Evolutionary conservation across 345 rosid genomes (phyloP), one percentile per base, ranked within the genome.

Genomic region (Eucalyptus curtisii): DNA sequence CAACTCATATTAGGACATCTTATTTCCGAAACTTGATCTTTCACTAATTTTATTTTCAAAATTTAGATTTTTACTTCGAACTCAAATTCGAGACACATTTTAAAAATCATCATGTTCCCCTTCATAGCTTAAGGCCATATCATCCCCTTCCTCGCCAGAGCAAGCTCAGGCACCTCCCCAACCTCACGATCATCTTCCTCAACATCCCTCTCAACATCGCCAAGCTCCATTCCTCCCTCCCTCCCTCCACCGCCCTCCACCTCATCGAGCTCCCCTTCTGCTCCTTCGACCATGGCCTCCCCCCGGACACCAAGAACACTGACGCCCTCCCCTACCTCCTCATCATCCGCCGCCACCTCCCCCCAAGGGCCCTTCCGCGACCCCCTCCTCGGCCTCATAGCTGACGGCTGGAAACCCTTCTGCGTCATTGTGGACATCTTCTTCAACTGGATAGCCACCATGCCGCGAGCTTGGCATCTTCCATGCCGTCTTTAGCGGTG

Each of bases 91-190:
- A 42, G 44, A 42, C 44, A 42, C 5, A 5, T 42, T 42, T 42
- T 6, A 42, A 42, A 5, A 42, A 90, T 95, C 17, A 93, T 95
- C 33, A 88, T 96, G 89, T 96, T 96, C 79, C 97, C 98, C 12
- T 95, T 96, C 96, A 94, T 94, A 96, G 98, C 92, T 30, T 96
- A 96, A 79, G 98, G 98, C 88, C 97, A 95, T 88, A 92, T 96
- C 48, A 95, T 93, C 87, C 98, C 98, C 64, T 95, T 95, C 90
- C 89, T 95, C 31, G 95, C 98, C 16, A 95, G 40, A 89, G 89
- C 88, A 64, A 64, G 33, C 71, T 64, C 19, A 13, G 30, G 30
- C 90, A 76, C 33, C 84, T 55, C 76, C 66, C 49, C 17, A 86
- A 45, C 53, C 91, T 42, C 86, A 76, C 47, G 80, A 89, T 96